These are phyloP conservation scores for Monosporascus sp. DNA, from an alignment of 2,329 filamentous ascomycete species.

Conservation along the genomic window DNA sequence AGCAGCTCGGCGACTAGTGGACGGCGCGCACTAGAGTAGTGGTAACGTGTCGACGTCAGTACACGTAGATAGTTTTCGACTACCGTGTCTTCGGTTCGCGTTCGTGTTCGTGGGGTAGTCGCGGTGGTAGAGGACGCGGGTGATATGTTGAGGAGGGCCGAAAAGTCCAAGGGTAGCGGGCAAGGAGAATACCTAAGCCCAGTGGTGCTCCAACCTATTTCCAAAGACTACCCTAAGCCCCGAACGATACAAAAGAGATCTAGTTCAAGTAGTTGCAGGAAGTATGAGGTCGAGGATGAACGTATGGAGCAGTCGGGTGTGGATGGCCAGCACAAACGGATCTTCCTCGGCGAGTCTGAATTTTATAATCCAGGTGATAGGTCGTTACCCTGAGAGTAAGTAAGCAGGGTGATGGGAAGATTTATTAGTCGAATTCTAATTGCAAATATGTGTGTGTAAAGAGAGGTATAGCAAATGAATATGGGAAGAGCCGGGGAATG, in stretches of 20 bases:
- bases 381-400: too few species aligned
- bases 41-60: neutral
- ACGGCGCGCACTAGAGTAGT: constrained; percentile 1
- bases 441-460: too few species aligned
- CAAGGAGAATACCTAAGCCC: neutral
- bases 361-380: too few species aligned
- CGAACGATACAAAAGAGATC: neutral
- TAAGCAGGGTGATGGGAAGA: too few species aligned
- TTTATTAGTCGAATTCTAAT: too few species aligned
- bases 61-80: neutral
- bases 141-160: neutral
- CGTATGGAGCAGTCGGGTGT: neutral
- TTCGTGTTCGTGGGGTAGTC: neutral
- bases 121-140: neutral
- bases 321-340: too few species aligned
- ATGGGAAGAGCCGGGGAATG: too few species aligned
- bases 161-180: neutral
- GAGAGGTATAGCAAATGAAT: too few species aligned
- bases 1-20: constrained; percentile 3
- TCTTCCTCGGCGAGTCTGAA: too few species aligned
- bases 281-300: neutral
- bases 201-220: neutral
- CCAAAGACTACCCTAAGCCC: neutral
- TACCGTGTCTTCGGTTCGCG: neutral
- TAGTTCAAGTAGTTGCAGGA: neutral